Conservation (phyloP, 441 rosid genomes). For the Daphne laureola region DNA sequence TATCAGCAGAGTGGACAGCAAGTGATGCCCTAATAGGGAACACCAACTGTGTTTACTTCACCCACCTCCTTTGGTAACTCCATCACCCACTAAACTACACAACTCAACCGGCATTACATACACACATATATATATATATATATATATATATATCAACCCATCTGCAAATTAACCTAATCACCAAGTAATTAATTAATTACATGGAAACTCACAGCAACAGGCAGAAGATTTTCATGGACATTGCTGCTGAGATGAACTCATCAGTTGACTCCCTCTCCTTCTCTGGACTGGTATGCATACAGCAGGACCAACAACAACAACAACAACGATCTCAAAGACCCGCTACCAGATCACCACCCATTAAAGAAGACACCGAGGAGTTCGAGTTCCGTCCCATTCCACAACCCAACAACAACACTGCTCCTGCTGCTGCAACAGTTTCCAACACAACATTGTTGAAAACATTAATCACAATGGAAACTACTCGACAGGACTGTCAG, state of each 20-base stretch:
- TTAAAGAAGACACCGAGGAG: constrained; percentile 13
- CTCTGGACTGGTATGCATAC: constrained; percentile 29
- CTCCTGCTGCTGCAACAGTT: constrained; percentile 9
- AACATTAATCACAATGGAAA: constrained; percentile 17
- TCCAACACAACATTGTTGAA: constrained; percentile 17
- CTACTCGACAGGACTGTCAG: constrained; percentile 18
- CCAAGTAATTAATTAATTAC: no score
- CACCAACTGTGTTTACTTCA: neutral
- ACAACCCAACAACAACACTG: constrained; percentile 4
- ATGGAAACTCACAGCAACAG: constrained; percentile 21
- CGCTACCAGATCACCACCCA: neutral
- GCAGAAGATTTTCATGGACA: constrained; percentile 21
- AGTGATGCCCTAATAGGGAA: no score
- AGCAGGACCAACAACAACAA: constrained; percentile 32
- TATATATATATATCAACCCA: neutral
- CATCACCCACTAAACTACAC: neutral
- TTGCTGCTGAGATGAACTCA: constrained; percentile 19
- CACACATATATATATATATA: no score
- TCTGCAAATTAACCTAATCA: neutral
- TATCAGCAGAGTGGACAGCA: no score
- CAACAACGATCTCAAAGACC: constrained; percentile 11
- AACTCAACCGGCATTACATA: neutral
- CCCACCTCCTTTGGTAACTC: constrained; percentile 13
- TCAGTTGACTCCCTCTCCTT: constrained; percentile 30
- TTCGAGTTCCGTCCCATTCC: constrained; percentile 20